These are phyloP conservation scores for Ogataea henricii DNA, from an alignment of 805 yeast species.

Conservation along the genomic window DNA sequence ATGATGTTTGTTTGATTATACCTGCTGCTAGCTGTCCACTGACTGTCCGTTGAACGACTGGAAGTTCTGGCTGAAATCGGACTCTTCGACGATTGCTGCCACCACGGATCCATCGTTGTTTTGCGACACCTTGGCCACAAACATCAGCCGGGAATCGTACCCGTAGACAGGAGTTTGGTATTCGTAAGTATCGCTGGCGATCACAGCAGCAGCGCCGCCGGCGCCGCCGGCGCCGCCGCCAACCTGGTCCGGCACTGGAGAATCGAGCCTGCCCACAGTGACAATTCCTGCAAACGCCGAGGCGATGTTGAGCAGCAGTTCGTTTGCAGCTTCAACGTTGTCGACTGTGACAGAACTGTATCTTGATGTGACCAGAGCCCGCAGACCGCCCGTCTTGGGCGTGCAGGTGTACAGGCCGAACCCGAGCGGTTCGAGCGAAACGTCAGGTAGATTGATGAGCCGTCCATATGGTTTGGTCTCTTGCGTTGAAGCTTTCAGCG, in stretches of 20 bases:
- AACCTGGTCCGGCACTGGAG: background rate
- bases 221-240: no score
- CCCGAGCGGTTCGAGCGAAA: conserved; percentile 22
- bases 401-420: conserved; percentile 20
- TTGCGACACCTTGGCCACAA: conserved; percentile 16
- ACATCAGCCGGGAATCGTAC: conserved; percentile 14
- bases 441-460: conserved; percentile 1
- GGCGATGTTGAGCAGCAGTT: conserved; percentile 8
- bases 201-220: no score
- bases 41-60: background rate
- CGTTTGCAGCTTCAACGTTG: conserved; percentile 3
- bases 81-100: background rate
- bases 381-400: background rate
- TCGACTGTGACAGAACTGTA: background rate
- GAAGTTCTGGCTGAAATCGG: background rate
- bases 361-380: background rate
- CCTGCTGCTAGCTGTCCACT: background rate
- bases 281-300: conserved; percentile 10
- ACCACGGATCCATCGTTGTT: conserved; percentile 5
- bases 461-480: background rate
- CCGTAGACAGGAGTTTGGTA: conserved; percentile 18
- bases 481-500: background rate
- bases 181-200: conserved; percentile 11
- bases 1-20: background rate
- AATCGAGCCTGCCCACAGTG: background rate